These are phyloP conservation scores for Podospora appendiculata DNA, from an alignment of 495 filamentous ascomycete genomes.

Conservation along the genomic window DNA sequence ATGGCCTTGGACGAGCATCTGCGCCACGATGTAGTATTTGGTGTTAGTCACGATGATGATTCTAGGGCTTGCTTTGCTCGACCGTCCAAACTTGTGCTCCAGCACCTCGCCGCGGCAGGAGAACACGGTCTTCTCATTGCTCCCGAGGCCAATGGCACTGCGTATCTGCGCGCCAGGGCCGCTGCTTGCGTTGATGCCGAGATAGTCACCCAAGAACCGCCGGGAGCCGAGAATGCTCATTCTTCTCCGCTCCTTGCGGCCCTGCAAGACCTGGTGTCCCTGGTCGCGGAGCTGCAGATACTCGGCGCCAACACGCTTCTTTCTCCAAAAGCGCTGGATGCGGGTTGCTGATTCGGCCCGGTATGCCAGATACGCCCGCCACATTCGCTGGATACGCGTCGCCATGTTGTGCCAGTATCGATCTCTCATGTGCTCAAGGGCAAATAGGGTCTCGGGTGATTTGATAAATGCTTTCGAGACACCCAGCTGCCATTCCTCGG, in stretches of 20 bases:
- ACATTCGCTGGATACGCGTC: conserved; percentile 92
- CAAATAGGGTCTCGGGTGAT: conserved; percentile 94
- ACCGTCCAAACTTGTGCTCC: conserved; percentile 89
- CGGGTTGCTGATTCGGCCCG: conserved; percentile 85
- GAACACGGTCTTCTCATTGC: conserved; percentile 71
- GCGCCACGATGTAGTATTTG: conserved; percentile 80
- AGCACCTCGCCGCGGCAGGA: conserved; percentile 85
- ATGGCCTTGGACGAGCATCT: conserved; percentile 75
- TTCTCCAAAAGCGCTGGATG: conserved; percentile 93
- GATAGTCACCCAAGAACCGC: conserved; percentile 91
- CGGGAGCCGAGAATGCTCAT: conserved; percentile 86
- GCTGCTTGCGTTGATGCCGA: conserved; percentile 72
- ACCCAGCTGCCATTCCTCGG: conserved; percentile 95
- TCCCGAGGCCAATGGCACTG: conserved; percentile 51
- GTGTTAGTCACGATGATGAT: conserved; percentile 78
- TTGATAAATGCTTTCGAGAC: conserved; percentile 98
- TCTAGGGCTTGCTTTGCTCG: conserved; percentile 83
- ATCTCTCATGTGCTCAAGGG: conserved; percentile 95
- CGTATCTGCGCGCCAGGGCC: conserved; percentile 80
- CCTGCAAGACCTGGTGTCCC: conserved; percentile 76
- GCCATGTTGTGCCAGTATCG: conserved; percentile 99
- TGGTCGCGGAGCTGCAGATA: conserved; percentile 81
- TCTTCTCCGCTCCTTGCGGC: conserved; percentile 82
- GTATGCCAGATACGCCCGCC: conserved; percentile 92
- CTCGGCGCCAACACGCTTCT: conserved; percentile 78